Conservation (phyloP, 306 rosid species). For the Vigna nakashimae region DNA sequence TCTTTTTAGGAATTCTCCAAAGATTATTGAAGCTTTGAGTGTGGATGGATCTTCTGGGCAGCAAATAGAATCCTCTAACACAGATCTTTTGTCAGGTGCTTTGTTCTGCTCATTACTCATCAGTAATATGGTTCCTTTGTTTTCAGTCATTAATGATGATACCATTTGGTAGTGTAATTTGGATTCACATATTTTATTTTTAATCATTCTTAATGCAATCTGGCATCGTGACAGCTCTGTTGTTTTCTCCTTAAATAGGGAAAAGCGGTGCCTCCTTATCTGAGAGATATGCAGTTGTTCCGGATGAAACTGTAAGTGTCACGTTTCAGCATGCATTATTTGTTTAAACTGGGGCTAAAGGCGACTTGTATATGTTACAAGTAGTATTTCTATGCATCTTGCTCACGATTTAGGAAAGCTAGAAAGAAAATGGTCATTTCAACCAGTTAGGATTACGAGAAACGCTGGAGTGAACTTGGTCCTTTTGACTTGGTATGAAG, state of each 20-base stretch:
- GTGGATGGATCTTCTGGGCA: slow-evolving; percentile 88
- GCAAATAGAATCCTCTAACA: slow-evolving; percentile 72
- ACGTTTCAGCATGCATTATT: slow-evolving; percentile 17
- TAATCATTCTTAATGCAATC: not conserved
- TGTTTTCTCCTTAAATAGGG: slow-evolving; percentile 53
- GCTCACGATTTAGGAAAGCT: slow-evolving; percentile 24
- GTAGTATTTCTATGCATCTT: not conserved
- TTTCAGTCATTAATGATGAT: not conserved
- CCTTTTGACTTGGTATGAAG: slow-evolving; percentile 32
- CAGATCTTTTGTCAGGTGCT: slow-evolving; percentile 75
- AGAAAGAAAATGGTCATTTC: slow-evolving; percentile 20
- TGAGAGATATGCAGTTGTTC: slow-evolving; percentile 94
- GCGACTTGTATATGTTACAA: not conserved
- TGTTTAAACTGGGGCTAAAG: slow-evolving; percentile 1
- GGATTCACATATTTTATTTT: not conserved
- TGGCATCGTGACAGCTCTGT: slow-evolving; percentile 17
- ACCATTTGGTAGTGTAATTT: slow-evolving; percentile 2
- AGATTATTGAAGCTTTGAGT: slow-evolving; percentile 80
- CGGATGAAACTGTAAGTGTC: slow-evolving; percentile 86
- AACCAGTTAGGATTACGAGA: slow-evolving; percentile 6
- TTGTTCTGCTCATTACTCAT: slow-evolving; percentile 35
- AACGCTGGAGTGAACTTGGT: not conserved
- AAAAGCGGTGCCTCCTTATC: slow-evolving; percentile 71
- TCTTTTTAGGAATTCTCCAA: slow-evolving; percentile 75
- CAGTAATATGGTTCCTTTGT: slow-evolving; percentile 4